Evolutionary conservation across 192 early-diverging fungal species (phyloP), one percentile per base, ranked within the genome.

Genomic region (Entrophospora sp.): DNA sequence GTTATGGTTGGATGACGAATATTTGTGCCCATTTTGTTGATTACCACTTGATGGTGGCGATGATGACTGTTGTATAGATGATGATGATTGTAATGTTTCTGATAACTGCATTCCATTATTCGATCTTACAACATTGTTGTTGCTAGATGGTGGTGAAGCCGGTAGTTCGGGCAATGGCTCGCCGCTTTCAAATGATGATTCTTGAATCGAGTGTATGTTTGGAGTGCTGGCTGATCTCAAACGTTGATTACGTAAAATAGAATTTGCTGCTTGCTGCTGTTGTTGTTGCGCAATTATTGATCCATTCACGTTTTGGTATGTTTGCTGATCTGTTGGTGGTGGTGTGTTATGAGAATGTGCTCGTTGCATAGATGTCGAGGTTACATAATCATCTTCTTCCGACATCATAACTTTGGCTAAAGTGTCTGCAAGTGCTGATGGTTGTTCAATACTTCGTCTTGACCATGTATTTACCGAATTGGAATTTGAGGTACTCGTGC

Each of bases 151-250:
- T n/a, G n/a, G n/a, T n/a, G 66, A 66, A 16, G 70, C 64, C 13
- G 72, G 75, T 31, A 71, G 25, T 8, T 69, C 72, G 25, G 75
- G 69, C 12, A 66, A 65, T 22, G 43, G 5, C 9, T 68, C 56
- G n/a, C 6, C 16, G 34, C 64, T 69, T 60, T 76, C 71, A 69
- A 68, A 72, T n/a, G 59, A 55, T 20, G 64, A 61, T 61, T 71
- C 71, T 40, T 67, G 69, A 22, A 70, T 73, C 0, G 72, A 64
- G 25, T 82, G 81, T 37, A 84, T 82, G 52, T 84, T 84, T 24
- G 83, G 80, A 45, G 70, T 84, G 57, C 80, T 82, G 38, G 80
- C 77, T 14, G 83, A 81, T 28, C 83, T 72, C n/a, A 77, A 58
- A 16, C 80, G 75, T n/a, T n/a, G n/a, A n/a, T n/a, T n/a, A n/a